phyloP scores from a whole-genome alignment of 2,329 filamentous ascomycete genomes.

The Alternaria gaisen region DNA sequence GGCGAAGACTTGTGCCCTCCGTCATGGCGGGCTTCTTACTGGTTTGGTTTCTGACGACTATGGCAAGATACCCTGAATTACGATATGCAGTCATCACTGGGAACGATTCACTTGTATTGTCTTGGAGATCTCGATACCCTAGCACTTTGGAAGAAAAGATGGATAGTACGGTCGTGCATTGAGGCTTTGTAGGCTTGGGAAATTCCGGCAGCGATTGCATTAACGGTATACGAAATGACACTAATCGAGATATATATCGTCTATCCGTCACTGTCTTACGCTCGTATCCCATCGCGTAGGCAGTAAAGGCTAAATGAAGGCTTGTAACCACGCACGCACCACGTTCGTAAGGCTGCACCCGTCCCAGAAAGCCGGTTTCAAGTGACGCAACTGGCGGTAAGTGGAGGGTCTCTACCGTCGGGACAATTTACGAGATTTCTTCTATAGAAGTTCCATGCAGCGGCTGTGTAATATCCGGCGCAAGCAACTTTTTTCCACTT shows the following conservation, averaged over 20 bases:
- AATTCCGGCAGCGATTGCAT: constrained; percentile 10
- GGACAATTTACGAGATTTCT: constrained; percentile 16
- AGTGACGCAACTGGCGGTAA: constrained; percentile 26
- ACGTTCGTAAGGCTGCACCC: constrained; percentile 20
- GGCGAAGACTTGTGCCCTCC: not conserved
- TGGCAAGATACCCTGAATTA: constrained; percentile 25
- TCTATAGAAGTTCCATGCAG: constrained; percentile 9
- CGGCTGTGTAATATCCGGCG: constrained; percentile 10
- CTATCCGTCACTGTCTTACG: not conserved
- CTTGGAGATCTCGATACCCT: constrained; percentile 4
- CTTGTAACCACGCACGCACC: constrained; percentile 14
- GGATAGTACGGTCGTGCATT: not conserved
- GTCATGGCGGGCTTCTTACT: constrained; percentile 10
- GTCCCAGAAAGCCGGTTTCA: constrained; percentile 19
- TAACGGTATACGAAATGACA: constrained; percentile 8
- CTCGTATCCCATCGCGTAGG: constrained; percentile 8
- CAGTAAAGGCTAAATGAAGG: constrained; percentile 24
- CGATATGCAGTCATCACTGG: not conserved
- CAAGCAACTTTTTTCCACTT: not conserved
- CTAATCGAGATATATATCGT: constrained; percentile 8
- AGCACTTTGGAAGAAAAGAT: constrained; percentile 6
- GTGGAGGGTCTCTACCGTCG: constrained; percentile 17
- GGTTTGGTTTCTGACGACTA: constrained; percentile 15
- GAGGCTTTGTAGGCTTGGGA: constrained; percentile 19
- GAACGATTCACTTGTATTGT: not conserved